Base-by-base conservation (phyloP, 371 early-diverging fungal genomes). In the Mucor racemosus region DNA sequence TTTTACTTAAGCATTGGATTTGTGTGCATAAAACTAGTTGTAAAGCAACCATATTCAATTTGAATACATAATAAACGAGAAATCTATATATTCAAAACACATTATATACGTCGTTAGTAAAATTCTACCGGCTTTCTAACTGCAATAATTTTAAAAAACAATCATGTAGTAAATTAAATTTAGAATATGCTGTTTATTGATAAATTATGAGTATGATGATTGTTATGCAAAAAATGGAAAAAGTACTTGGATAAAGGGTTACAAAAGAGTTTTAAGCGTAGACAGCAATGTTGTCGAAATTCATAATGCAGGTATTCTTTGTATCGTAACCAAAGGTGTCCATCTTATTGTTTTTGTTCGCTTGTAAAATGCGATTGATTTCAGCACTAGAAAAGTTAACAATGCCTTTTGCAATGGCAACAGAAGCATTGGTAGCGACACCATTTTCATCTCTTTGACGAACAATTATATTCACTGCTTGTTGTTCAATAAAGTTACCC, bases 351-450 rank as follows among this genome's bases (percentile, higher is more conserved):
- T 46, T 46, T 10, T 19, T 46, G 46, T 19, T 46, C 19, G 46
- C 46, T 17, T 46, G 17, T 19, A 46, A 8, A 75, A 98, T 94
- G 48, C 94, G 81, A 34, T 72, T 71, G 56, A 96, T 88, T 77
- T 98, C 98, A 7, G 77, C 75, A 57, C 91, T 87, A 0, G 91
- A 84, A 76, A 97, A 98, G 75, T 95, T 98, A 48, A 88, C 95
- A 39, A 98, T 67, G 1, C 98, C 98, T 65, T 93, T 91, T 53
- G 94, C 98, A 46, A 98, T 81, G 66, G 90, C 89, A n/a, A 90
- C 81, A 19, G 46, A 6, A 46, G 15, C n/a, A 3, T 74, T 69
- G 14, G 71, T 69, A 11, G 31, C 8, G 50, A 74, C 65, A 60
- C 81, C 80, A 33, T 75, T 72, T 0, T 59, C 50, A 7, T 17